Conservation (phyloP, 2,329 filamentous ascomycete genomes). For the Sporothrix curviconia region DNA sequence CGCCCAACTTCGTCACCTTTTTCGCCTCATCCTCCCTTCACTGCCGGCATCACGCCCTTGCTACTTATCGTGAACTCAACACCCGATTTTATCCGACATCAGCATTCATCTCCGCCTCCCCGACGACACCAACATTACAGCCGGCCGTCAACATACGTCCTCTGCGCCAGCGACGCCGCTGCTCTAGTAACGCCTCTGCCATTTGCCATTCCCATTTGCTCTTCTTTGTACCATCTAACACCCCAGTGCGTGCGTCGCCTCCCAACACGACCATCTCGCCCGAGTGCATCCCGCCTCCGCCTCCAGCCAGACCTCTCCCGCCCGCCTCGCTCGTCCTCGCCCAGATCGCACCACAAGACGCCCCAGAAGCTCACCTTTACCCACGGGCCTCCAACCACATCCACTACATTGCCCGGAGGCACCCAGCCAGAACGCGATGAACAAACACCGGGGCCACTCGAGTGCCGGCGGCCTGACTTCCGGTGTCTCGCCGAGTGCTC, state of each 20-base stretch:
- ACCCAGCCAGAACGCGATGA: conserved; percentile 56
- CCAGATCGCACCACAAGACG: conserved; percentile 74
- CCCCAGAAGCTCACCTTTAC: conserved; percentile 91
- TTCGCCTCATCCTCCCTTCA: no score
- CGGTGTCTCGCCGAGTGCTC: conserved; percentile 79
- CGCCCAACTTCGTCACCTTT: no score
- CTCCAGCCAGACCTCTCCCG: conserved; percentile 71
- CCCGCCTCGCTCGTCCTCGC: conserved; percentile 92
- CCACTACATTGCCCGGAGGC: conserved; percentile 90
- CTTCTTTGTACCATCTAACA: background rate
- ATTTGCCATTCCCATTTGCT: background rate
- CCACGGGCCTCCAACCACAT: conserved; percentile 85
- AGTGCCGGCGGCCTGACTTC: conserved; percentile 73
- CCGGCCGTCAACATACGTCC: conserved; percentile 1
- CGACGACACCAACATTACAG: background rate
- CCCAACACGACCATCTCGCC: conserved; percentile 87
- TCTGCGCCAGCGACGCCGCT: conserved; percentile 15
- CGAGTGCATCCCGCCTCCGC: conserved; percentile 86
- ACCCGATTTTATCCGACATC: no score
- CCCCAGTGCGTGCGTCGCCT: conserved; percentile 80
- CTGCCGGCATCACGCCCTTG: no score
- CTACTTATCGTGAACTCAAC: no score
- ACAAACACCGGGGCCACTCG: conserved; percentile 48
- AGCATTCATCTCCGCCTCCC: no score
- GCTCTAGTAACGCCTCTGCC: conserved; percentile 16